Conservation (phyloP, 2,329 filamentous ascomycete genomes). For the Alternaria viburni region DNA sequence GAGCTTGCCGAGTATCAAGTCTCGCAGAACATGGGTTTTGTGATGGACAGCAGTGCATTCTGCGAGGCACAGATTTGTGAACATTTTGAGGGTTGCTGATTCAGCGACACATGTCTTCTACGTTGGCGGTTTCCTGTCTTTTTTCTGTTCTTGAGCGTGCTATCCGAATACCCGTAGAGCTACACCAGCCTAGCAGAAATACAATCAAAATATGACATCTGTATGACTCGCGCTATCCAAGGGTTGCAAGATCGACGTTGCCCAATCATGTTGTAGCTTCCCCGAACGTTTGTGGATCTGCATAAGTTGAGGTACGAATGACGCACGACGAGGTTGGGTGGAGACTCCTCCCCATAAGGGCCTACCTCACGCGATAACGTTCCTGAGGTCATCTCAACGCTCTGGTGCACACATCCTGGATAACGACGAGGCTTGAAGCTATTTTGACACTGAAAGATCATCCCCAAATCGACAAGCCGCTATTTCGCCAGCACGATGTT, state of each 20-base stretch:
- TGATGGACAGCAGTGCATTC: slow-evolving; percentile 46
- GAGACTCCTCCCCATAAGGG: slow-evolving; percentile 16
- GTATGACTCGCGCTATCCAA: background rate
- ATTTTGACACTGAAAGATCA: background rate
- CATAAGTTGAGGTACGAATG: slow-evolving; percentile 32
- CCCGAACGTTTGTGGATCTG: slow-evolving; percentile 26
- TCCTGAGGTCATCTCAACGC: background rate
- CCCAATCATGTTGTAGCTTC: slow-evolving; percentile 18
- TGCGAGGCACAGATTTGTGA: slow-evolving; percentile 27
- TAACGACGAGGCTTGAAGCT: background rate
- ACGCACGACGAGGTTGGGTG: slow-evolving; percentile 26
- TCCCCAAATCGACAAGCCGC: background rate
- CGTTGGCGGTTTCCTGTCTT: background rate
- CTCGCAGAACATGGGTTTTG: slow-evolving; percentile 53
- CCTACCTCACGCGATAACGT: slow-evolving; percentile 22
- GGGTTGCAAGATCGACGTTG: slow-evolving; percentile 1
- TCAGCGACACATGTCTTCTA: background rate
- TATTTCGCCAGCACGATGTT: slow-evolving; percentile 22
- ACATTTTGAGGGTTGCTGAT: background rate
- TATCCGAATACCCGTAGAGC: slow-evolving; percentile 12
- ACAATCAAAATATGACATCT: slow-evolving; percentile 3
- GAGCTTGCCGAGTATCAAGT: slow-evolving; percentile 51
- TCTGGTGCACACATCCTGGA: background rate
- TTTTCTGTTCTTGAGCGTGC: background rate
- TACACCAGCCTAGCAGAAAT: slow-evolving; percentile 1